These are phyloP conservation scores for Exophiala sp. DNA, from an alignment of 2,329 filamentous ascomycete genomes.

Conservation along the genomic window DNA sequence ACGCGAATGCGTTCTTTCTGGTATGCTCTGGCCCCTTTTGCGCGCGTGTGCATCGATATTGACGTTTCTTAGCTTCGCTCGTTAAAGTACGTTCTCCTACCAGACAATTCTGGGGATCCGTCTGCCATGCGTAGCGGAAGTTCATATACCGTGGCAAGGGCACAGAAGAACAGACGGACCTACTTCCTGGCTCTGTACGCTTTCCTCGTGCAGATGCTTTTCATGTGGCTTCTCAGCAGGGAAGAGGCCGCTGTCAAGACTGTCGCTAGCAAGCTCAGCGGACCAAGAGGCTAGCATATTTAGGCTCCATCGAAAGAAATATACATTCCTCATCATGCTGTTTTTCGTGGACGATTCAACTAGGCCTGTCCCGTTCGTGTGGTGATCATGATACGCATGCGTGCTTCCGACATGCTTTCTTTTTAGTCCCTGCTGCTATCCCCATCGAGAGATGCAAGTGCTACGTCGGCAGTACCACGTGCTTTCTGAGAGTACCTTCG, in stretches of 20 bases:
- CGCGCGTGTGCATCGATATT: neutral
- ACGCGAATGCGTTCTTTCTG: slow-evolving; percentile 92
- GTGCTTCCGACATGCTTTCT: too few relatives aligned
- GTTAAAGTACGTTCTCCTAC: slow-evolving; percentile 90
- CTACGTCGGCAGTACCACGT: too few relatives aligned
- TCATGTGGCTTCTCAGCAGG: slow-evolving; percentile 79
- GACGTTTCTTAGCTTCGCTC: slow-evolving; percentile 69
- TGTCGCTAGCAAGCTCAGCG: slow-evolving; percentile 20
- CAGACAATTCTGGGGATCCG: slow-evolving; percentile 68
- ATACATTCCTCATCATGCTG: neutral
- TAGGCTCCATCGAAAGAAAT: neutral
- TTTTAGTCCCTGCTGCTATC: too few relatives aligned
- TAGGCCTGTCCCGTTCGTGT: neutral
- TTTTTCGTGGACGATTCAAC: neutral
- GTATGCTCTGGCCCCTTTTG: slow-evolving; percentile 52
- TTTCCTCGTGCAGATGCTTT: slow-evolving; percentile 86
- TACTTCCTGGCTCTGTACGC: slow-evolving; percentile 94
- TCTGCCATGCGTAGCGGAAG: slow-evolving; percentile 56
- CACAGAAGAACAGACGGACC: slow-evolving; percentile 81
- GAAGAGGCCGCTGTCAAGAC: slow-evolving; percentile 43
- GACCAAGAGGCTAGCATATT: slow-evolving; percentile 15
- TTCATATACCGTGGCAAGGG: slow-evolving; percentile 67
- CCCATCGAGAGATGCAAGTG: too few relatives aligned
- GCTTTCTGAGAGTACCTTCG: too few relatives aligned
- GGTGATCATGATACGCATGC: too few relatives aligned